Base-by-base conservation (phyloP, 345 rosid species). In the Populus ilicifolia region DNA sequence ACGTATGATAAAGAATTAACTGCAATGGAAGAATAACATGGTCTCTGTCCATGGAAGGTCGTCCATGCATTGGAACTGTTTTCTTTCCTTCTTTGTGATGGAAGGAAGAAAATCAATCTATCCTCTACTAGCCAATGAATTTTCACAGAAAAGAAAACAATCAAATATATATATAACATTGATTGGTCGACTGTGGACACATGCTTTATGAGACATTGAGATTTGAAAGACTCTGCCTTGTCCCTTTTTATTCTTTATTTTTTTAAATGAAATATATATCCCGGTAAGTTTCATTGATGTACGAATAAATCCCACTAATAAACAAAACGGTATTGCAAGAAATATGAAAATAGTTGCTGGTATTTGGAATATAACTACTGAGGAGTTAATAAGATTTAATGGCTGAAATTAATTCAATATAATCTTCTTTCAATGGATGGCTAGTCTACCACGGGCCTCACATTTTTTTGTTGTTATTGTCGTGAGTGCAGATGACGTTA, bases 61-160 rank as follows among this genome's bases (percentile, higher is more conserved):
- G 64, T 33, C 33, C 61, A 77, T 61, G 69, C 80, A 77, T 48
- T 77, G 75, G 65, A 41, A 2, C 7, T 35, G 59, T 76, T 68
- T 41, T 29, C 1, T 56, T 75, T 14, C 12, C 11, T 9, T 13
- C 3, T 12, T n/a, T 5, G 2, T n/a, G 21, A 7, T 29, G 11
- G 14, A 9, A 44, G 44, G 44, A 0, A 35, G 41, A 43, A 17
- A 35, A n/a, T 39, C 5, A 12, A 41, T 43, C 23, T 29, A 38
- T 13, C 7, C 17, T 69, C 20, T 25, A 13, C 5, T 8, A 44
- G 17, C 17, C 56, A 44, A 21, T 1, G 27, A 70, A 12, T 38
- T 44, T 6, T 41, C 5, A 65, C 21, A 11, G 21, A 27, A 48
- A n/a, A 2, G 3, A 13, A 33, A n/a, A 50, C 2, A 17, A 50